Conservation (phyloP, 2,329 filamentous ascomycete species). For the Nemania sp. region DNA sequence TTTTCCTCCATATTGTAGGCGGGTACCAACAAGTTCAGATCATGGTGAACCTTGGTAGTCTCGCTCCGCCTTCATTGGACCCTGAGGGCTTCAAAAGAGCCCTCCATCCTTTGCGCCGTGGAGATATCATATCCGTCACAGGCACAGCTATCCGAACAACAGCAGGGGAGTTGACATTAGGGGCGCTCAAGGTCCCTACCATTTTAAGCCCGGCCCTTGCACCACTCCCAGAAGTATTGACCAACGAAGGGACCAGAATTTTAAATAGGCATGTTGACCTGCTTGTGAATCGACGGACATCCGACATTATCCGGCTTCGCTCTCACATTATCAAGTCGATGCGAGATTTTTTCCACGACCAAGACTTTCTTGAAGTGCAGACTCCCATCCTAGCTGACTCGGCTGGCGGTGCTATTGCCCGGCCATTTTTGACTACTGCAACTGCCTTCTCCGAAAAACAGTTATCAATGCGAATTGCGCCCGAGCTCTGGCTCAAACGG, state of each 20-base stretch:
- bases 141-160: slow-evolving; percentile 77
- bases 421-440: slow-evolving; percentile 84
- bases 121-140: slow-evolving; percentile 77
- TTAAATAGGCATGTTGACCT: slow-evolving; percentile 88
- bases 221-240: slow-evolving; percentile 77
- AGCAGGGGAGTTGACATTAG: slow-evolving; percentile 81
- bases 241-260: slow-evolving; percentile 77
- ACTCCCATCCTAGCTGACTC: slow-evolving; percentile 87
- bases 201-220: slow-evolving; percentile 84
- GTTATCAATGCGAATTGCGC: slow-evolving; percentile 86
- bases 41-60: slow-evolving; percentile 73
- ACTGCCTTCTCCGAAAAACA: slow-evolving; percentile 79
- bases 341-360: slow-evolving; percentile 77
- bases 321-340: slow-evolving; percentile 80
- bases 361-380: slow-evolving; percentile 85
- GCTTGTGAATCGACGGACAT: slow-evolving; percentile 76
- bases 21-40: slow-evolving; percentile 80
- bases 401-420: slow-evolving; percentile 88
- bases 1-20: slow-evolving; percentile 85
- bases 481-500: slow-evolving; percentile 94
- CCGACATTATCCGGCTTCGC: slow-evolving; percentile 79
- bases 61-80: slow-evolving; percentile 56
- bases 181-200: slow-evolving; percentile 74
- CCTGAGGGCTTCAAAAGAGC: slow-evolving; percentile 67
- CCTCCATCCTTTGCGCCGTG: slow-evolving; percentile 76